phyloP scores from a whole-genome alignment of 768 basidiomycete genomes.

The Tylopilus subfusipes region DNA sequence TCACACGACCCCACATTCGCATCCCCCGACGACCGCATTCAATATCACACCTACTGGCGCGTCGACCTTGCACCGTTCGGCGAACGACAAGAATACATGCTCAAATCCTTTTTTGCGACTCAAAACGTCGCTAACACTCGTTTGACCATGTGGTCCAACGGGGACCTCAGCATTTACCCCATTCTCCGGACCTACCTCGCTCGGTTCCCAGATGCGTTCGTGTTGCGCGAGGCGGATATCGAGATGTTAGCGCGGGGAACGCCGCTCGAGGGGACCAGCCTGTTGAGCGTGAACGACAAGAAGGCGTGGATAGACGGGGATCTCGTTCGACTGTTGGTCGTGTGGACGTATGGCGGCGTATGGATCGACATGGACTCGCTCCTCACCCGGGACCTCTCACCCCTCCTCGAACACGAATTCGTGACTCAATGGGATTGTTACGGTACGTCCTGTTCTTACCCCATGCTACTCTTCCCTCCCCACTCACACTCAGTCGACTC shows the following conservation, averaged over 20 bases:
- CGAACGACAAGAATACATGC: slow-evolving; percentile 82
- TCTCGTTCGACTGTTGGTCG: slow-evolving; percentile 77
- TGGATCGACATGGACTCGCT: slow-evolving; percentile 99
- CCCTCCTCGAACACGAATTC: slow-evolving; percentile 90
- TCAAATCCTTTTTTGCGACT: slow-evolving; percentile 92
- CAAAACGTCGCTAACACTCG: slow-evolving; percentile 64
- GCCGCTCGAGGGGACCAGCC: slow-evolving; percentile 59
- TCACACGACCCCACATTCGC: slow-evolving; percentile 8
- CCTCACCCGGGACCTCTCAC: slow-evolving; percentile 80
- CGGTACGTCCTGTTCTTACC: slow-evolving; percentile 62
- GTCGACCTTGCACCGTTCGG: slow-evolving; percentile 81
- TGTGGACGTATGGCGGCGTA: slow-evolving; percentile 89
- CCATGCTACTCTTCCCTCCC: too few species aligned
- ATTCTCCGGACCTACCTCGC: slow-evolving; percentile 58
- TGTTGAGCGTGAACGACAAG: slow-evolving; percentile 61
- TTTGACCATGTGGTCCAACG: slow-evolving; percentile 91
- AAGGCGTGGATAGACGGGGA: slow-evolving; percentile 97
- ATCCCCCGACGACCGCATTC: slow-evolving; percentile 44
- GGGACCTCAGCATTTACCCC: slow-evolving; percentile 54
- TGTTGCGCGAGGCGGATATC: slow-evolving; percentile 68
- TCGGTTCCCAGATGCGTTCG: slow-evolving; percentile 68
- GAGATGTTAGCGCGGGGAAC: slow-evolving; percentile 68
- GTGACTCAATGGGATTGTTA: slow-evolving; percentile 99
- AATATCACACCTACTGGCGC: slow-evolving; percentile 94
- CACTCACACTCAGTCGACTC: neutral